Evolutionary conservation across 164 flowering plant genomes (phyloP), one percentile per base, ranked within the genome.

Genomic region (Nelumbo lutea): DNA sequence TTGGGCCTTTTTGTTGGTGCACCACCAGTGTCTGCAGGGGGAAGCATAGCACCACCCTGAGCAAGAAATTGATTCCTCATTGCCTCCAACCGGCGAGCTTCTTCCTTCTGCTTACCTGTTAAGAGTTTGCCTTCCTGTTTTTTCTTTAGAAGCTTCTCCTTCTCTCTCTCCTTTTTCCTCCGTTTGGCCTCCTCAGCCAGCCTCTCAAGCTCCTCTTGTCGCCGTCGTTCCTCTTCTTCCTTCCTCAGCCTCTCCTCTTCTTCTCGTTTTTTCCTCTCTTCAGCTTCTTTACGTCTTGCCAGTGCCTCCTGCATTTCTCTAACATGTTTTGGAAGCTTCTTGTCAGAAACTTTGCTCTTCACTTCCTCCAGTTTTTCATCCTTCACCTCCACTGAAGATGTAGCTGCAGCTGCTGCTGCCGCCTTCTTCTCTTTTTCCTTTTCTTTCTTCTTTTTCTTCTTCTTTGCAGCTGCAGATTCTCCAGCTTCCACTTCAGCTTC

Each of bases 251-350:
- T 86, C 82, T 96, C 99, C 77, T 93, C 98, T 66, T 93, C 97
- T 79, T 96, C 99, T 77, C 84, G 85, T 69, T 83, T 85, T 78
- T 82, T 79, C 75, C 80, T 86, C 79, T 96, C 98, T 70, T 91
- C 98, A 5, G 86, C 86, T 73, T 93, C 99, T 77, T 87, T 84
- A 27, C 83, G 78, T 76, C 88, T 84, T 40, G 96, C 95, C 60
- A 96, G 77, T 63, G 85, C 86, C 76, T 96, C 98, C 71, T 91
- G 99, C 97, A 93, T 96, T 84, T 96, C 98, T 75, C 96, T 88
- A 6, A 96, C 96, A 80, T 87, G 93, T 78, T 93, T 96, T 6
- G 99, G 90, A 42, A 90, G 13, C 77, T 93, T 96, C 79, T 92
- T 95, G 50, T 82, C 93, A 0, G 82, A 46, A 48, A 73, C 76